Base-by-base conservation (phyloP, 2,329 filamentous ascomycete species). In the Sodiomyces alkalinus region DNA sequence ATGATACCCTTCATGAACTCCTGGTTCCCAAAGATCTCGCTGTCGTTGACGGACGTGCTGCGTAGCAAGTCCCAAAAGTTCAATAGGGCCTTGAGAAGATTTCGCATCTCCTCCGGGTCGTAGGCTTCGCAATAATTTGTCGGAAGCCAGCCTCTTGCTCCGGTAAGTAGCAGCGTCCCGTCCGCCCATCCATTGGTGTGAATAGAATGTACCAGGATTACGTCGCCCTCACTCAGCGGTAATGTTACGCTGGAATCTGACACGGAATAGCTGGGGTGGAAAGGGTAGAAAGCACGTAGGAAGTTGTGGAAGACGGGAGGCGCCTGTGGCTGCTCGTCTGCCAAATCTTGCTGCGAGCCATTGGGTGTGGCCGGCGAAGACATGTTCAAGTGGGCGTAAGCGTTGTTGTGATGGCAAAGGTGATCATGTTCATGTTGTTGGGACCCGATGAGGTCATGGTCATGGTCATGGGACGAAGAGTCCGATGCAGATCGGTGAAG, bases 161-260 rank as follows among this genome's bases (percentile, higher is more conserved):
- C 87, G 3, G 85, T 82, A 15, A 78, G 68, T 35, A 98, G 58
- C 22, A 94, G 62, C 1, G 90, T 98, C 28, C 90, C 90, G 51
- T 98, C 90, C 18, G 90, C 90, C 90, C 90, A 98, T 41, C 90
- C 90, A 57, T 96, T 98, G 35, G 83, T 90, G 53, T 98, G 90
- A 40, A 96, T 81, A 4, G 90, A 94, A 52, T 98, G 90, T 14
- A 98, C 80, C 33, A 98, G 58, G 30, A 98, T 78, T 27, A 98
- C 72, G 45, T 98, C 90, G 33, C 90, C 90, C 47, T 90, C 78
- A 41, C 81, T 80, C 32, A 98, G 66, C 14, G 85, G 80, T 8
- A 94, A 62, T 8, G 87, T 96, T 31, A 96, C 80, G 7, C 83
- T 90, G 8, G 80, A 78, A 33, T 86, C 80, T n/a, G 73, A 73